Percentiles rank a stretch among this genome's conserved stretches.
Conservation (phyloP, 345 rosid species). For the Nasturtium officinale region DNA sequence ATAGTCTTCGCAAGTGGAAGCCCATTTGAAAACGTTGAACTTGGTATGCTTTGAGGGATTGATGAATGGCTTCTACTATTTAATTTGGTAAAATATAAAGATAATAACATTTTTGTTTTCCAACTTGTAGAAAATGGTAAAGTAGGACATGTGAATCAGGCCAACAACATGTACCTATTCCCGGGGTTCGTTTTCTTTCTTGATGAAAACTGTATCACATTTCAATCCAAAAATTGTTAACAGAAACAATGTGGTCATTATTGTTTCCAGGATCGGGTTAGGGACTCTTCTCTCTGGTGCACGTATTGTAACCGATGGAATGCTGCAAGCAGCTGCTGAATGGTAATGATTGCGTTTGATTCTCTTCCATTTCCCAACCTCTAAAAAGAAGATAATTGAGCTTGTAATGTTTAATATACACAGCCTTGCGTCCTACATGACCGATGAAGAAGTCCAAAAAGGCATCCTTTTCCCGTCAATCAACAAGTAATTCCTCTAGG, state of each 20-base stretch:
- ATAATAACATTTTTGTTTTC: conserved; percentile 9
- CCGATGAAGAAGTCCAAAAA: conserved; percentile 70
- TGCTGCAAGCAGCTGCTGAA: conserved; percentile 92
- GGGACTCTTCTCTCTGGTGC: conserved; percentile 91
- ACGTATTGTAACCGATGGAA: conserved; percentile 73
- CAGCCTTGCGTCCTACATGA: conserved; percentile 99
- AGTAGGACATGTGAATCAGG: conserved; percentile 93
- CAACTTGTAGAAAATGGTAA: conserved; percentile 74
- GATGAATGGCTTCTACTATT: conserved; percentile 12
- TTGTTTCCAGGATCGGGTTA: conserved; percentile 73
- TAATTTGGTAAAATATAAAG: not conserved
- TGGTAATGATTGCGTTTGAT: conserved; percentile 51
- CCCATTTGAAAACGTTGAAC: conserved; percentile 84
- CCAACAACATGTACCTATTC: conserved; percentile 98
- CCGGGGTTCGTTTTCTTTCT: conserved; percentile 73
- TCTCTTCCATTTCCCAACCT: not conserved
- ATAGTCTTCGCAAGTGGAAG: conserved; percentile 97
- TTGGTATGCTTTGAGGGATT: conserved; percentile 53
- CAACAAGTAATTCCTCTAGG: conserved; percentile 52
- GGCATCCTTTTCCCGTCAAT: conserved; percentile 94
- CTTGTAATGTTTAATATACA: conserved; percentile 5
- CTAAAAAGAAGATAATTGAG: not conserved
- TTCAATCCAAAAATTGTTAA: not conserved
- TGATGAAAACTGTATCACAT: conserved; percentile 14
- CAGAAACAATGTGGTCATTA: conserved; percentile 4